Conservation (phyloP, 805 yeast genomes). For the Lipomyces yamanashiensis region DNA sequence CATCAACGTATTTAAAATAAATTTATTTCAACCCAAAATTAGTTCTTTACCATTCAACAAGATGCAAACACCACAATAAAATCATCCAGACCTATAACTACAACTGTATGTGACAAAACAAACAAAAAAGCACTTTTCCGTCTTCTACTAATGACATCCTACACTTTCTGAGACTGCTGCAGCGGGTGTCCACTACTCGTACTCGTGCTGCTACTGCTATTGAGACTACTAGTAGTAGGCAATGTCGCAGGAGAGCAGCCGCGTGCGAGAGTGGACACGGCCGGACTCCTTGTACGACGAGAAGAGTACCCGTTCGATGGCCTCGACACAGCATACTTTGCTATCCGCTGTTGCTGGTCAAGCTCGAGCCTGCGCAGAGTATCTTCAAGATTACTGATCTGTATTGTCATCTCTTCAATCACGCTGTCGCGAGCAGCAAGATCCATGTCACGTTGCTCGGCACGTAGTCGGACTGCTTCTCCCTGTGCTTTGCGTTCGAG, state of each 20-base stretch:
- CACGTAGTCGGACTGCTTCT: slow-evolving; percentile 41
- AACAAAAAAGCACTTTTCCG: no score
- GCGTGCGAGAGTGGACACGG: slow-evolving; percentile 14
- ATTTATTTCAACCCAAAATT: no score
- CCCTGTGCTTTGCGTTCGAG: slow-evolving; percentile 38
- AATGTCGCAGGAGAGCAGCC: slow-evolving; percentile 25
- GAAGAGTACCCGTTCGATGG: slow-evolving; percentile 19
- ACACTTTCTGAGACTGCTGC: slow-evolving; percentile 33
- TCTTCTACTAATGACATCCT: background rate
- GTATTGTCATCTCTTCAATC: slow-evolving; percentile 40
- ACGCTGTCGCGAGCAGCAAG: slow-evolving; percentile 40
- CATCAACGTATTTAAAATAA: no score
- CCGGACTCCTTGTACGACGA: slow-evolving; percentile 30
- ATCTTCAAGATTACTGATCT: slow-evolving; percentile 43
- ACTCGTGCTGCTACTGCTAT: slow-evolving; percentile 3
- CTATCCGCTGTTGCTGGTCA: slow-evolving; percentile 32
- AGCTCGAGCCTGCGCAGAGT: slow-evolving; percentile 39
- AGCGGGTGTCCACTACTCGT: slow-evolving; percentile 25
- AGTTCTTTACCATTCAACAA: background rate
- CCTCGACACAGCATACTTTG: slow-evolving; percentile 32
- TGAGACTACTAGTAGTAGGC: background rate
- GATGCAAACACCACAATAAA: no score
- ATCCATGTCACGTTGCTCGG: slow-evolving; percentile 43
- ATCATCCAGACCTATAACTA: slow-evolving; percentile 25
- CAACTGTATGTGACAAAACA: slow-evolving; percentile 43